A percentile compares a stretch with the other conserved stretches of the same genome.
Conservation (phyloP, 768 basidiomycete species). For the Coprinopsis cinerea region DNA sequence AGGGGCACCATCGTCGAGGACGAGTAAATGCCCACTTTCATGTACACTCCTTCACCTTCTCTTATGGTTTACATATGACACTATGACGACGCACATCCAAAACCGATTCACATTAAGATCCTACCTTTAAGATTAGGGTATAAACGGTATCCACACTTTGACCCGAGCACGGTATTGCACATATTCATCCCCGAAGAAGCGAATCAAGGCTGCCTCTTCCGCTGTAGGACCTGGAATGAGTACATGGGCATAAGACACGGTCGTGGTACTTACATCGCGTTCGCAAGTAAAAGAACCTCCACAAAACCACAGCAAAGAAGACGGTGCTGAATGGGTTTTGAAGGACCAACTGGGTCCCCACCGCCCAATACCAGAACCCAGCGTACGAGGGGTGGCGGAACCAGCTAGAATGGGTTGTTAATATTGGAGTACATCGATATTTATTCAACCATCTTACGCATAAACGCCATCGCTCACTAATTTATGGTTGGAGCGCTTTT, state of each 20-base stretch:
- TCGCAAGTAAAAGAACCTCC: conserved; percentile 81
- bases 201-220: conserved; percentile 74
- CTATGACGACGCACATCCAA: too few species aligned
- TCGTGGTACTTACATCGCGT: conserved; percentile 56
- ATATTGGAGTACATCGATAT: not conserved
- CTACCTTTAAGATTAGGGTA: conserved; percentile 48
- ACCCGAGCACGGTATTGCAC: conserved; percentile 67
- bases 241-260: not conserved
- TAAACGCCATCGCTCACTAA: conserved; percentile 91
- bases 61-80: not conserved
- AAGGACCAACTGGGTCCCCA: conserved; percentile 88
- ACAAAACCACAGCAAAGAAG: conserved; percentile 62
- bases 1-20: conserved; percentile 58
- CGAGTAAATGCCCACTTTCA: conserved; percentile 23
- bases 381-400: conserved; percentile 94
- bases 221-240: conserved; percentile 36
- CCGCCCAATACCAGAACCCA: conserved; percentile 97
- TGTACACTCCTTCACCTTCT: too few species aligned
- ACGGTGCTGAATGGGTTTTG: conserved; percentile 78
- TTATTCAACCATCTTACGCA: conserved; percentile 53
- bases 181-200: conserved; percentile 91
- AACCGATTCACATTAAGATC: too few species aligned
- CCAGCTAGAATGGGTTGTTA: conserved; percentile 43
- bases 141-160: conserved; percentile 85
- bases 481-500: conserved; percentile 64